Evolutionary conservation across 768 basidiomycete species (phyloP).

Genomic region (Albatrellus ellisii): DNA sequence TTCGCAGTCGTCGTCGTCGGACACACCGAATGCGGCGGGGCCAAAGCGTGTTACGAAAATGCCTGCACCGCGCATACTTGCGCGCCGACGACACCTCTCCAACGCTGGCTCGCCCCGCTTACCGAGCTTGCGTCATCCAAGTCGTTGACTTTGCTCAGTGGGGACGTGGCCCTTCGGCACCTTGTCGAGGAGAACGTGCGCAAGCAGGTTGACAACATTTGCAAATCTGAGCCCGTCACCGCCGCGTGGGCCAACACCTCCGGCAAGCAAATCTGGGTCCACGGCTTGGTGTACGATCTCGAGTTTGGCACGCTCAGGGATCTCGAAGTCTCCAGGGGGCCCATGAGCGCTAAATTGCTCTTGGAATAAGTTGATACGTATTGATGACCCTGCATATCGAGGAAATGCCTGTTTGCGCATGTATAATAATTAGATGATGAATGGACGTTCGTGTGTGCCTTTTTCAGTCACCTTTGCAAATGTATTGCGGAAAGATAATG

Average conservation of each 20-base stretch:
- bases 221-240: slow-evolving; percentile 12
- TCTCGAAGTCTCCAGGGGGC: slow-evolving; percentile 11
- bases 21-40: slow-evolving; percentile 77
- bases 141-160: slow-evolving; percentile 24
- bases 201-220: slow-evolving; percentile 19
- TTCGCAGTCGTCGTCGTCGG: slow-evolving; percentile 68
- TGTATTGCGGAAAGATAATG: no score
- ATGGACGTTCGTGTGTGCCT: no score
- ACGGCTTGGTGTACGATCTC: slow-evolving; percentile 32
- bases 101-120: slow-evolving; percentile 63
- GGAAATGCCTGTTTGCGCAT: no score
- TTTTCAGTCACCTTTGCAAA: no score
- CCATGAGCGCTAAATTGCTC: no score
- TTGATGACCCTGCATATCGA: no score
- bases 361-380: no score
- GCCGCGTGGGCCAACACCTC: slow-evolving; percentile 17
- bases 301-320: slow-evolving; percentile 19
- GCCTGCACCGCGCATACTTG: no score
- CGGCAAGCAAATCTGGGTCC: slow-evolving; percentile 36
- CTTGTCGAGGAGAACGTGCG: slow-evolving; percentile 13
- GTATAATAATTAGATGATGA: no score
- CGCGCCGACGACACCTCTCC: slow-evolving; percentile 30
- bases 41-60: slow-evolving; percentile 35
- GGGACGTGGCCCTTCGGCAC: slow-evolving; percentile 21
- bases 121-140: slow-evolving; percentile 37